Conservation (phyloP, 306 rosid species). For the Cercis canadensis region DNA sequence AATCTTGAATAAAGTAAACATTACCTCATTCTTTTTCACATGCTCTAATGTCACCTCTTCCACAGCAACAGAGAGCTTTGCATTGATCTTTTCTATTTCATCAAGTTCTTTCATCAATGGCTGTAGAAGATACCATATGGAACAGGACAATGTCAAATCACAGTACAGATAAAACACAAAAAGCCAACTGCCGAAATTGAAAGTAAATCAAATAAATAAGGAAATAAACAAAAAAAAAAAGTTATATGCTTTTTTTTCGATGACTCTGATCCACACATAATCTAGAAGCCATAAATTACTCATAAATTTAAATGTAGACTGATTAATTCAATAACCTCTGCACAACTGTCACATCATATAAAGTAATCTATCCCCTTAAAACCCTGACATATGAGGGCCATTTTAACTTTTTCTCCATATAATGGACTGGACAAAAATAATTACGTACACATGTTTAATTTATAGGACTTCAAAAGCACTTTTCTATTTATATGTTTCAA, state of each 20-base stretch:
- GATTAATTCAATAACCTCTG: slow-evolving; percentile 1
- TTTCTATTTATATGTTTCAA: background rate
- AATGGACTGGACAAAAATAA: slow-evolving; percentile 4
- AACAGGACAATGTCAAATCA: slow-evolving; percentile 41
- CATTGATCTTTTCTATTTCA: slow-evolving; percentile 94
- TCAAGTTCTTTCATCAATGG: slow-evolving; percentile 98
- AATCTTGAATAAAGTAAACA: background rate
- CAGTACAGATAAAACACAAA: slow-evolving; percentile 23
- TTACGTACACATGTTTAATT: background rate
- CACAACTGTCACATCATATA: too few species aligned
- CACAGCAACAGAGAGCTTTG: slow-evolving; percentile 86
- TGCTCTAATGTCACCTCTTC: slow-evolving; percentile 98
- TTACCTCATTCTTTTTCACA: slow-evolving; percentile 92
- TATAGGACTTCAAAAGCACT: background rate
- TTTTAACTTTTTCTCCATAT: background rate
- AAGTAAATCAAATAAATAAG: background rate
- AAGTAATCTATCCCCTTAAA: slow-evolving; percentile 6
- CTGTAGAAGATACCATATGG: slow-evolving; percentile 46
- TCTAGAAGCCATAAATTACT: slow-evolving; percentile 17
- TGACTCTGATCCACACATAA: too few species aligned
- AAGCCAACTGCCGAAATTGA: background rate
- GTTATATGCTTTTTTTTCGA: too few species aligned
- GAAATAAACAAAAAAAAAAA: too few species aligned
- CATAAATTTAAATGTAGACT: background rate
- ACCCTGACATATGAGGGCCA: background rate